Evolutionary conservation across 1,139 yeast species (phyloP).

Genomic region (Pichia sp.): DNA sequence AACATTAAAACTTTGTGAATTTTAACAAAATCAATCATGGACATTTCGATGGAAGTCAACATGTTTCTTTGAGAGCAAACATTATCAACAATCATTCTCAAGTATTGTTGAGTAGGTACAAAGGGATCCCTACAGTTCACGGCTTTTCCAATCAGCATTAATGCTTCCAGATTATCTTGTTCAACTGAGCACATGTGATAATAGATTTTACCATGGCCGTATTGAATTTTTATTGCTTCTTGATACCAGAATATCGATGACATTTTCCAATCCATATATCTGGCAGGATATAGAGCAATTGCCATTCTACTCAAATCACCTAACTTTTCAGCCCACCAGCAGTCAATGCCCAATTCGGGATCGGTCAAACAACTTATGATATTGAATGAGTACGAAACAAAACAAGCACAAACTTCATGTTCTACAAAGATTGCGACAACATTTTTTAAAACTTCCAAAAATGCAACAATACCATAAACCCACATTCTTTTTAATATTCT

Average conservation of each 20-base stretch:
- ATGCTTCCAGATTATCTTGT: slow-evolving; percentile 69
- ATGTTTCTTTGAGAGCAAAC: slow-evolving; percentile 67
- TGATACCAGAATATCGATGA: slow-evolving; percentile 76
- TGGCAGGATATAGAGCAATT: slow-evolving; percentile 67
- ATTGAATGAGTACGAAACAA: slow-evolving; percentile 27
- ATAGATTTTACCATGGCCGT: slow-evolving; percentile 73
- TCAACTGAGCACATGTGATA: slow-evolving; percentile 82
- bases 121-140: slow-evolving; percentile 75
- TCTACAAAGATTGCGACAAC: slow-evolving; percentile 40
- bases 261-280: slow-evolving; percentile 73
- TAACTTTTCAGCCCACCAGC: slow-evolving; percentile 72
- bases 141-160: slow-evolving; percentile 69
- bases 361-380: slow-evolving; percentile 27
- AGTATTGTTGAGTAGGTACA: slow-evolving; percentile 71
- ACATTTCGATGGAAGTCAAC: slow-evolving; percentile 47
- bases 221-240: slow-evolving; percentile 58
- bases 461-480: slow-evolving; percentile 79
- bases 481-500: slow-evolving; percentile 72
- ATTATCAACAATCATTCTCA: slow-evolving; percentile 68
- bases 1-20: slow-evolving; percentile 51
- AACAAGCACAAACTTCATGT: slow-evolving; percentile 29
- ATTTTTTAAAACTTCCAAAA: slow-evolving; percentile 70
- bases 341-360: slow-evolving; percentile 32
- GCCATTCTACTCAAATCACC: slow-evolving; percentile 82
- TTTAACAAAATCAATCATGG: slow-evolving; percentile 58